Base-by-base conservation (phyloP, 1,284 basidiomycete genomes). In the Ustanciosporium gigantosporum region DNA sequence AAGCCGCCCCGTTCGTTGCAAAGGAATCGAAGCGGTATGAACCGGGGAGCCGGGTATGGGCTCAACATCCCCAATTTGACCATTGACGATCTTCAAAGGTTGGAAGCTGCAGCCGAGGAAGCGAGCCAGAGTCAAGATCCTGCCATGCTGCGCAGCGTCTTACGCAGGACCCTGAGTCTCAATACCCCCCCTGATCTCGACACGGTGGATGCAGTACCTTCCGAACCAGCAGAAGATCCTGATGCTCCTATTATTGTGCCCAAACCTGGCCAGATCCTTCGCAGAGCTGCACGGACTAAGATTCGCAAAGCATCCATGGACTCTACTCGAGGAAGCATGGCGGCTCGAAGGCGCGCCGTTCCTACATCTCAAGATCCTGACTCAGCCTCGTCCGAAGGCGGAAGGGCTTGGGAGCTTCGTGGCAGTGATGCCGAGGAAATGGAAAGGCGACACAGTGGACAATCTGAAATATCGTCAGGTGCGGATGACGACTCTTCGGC, bases 41-140 rank as follows among this genome's bases (percentile, higher is more conserved):
- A 43, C 25, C 31, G 51, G 25, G 48, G 45, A 36, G 39, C 41
- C 2, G 11, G 11, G 3, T 59, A 50, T 24, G 46, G 52, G 8
- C 39, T 50, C 3, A 40, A 43, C 13, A 51, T 50, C 19, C 82
- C 82, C 84, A 88, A 71, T 78, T 81, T 96, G 44, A 94, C 91
- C 15, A 89, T 97, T 77, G 86, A 82, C 68, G 94, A 97, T 79
- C 81, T 97, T 24, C 93, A 97, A 79, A 87, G 86, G 78, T 82
- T 98, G 55, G 94, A 98, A 79, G 85, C 89, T 76, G 81, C 97
- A 17, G 91, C 92, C 35, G 90, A 95, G 79, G 88, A 91, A 79
- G 77, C 74, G 9, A 73, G 66, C 16, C 82, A 84, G 69, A 88
- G 84, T 65, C 87, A 91, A 68, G 91, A 95, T 80, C 89, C 91